These are phyloP conservation scores for Blastocystis sp. DNA, from an alignment of 352 stramenopile species.

Conservation along the genomic window DNA sequence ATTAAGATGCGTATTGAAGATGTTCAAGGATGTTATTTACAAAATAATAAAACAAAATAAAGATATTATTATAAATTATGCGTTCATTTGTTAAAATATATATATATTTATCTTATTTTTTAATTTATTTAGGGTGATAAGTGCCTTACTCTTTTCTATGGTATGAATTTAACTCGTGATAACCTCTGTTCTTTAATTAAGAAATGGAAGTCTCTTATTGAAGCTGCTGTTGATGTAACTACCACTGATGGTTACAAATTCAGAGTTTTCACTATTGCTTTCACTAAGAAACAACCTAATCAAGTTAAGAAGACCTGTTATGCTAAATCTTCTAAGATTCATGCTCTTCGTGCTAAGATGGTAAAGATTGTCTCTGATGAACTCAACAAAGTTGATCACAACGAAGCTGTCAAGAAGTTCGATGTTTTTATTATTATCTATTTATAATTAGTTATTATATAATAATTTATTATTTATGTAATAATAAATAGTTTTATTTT, in stretches of 20 bases:
- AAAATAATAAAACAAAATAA: constrained; percentile 50
- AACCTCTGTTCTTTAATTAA: constrained; percentile 98
- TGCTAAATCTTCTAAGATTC: constrained; percentile 82
- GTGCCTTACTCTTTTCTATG: constrained; percentile 65
- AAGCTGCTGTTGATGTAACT: constrained; percentile 90
- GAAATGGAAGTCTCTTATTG: constrained; percentile 99
- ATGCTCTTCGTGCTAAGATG: constrained; percentile 94
- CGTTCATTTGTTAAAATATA: not conserved
- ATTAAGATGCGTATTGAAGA: constrained; percentile 95
- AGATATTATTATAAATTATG: not conserved
- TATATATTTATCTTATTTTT: not conserved
- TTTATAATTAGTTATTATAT: not conserved
- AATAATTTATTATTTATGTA: not conserved
- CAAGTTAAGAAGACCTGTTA: constrained; percentile 98
- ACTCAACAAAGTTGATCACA: not conserved
- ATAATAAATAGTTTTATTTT: no score
- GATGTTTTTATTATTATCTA: not conserved
- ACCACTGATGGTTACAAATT: constrained; percentile 97
- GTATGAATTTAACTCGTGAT: constrained; percentile 80
- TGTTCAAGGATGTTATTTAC: constrained; percentile 71
- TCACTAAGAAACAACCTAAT: constrained; percentile 83
- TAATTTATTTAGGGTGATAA: constrained; percentile 51
- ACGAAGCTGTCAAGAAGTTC: not conserved
- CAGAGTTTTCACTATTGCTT: constrained; percentile 95
- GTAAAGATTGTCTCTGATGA: constrained; percentile 53